Evolutionary conservation across 148 eudicot species (phyloP), one percentile per base, ranked within the genome.

Genomic region (Vaccinium vitisidaea): DNA sequence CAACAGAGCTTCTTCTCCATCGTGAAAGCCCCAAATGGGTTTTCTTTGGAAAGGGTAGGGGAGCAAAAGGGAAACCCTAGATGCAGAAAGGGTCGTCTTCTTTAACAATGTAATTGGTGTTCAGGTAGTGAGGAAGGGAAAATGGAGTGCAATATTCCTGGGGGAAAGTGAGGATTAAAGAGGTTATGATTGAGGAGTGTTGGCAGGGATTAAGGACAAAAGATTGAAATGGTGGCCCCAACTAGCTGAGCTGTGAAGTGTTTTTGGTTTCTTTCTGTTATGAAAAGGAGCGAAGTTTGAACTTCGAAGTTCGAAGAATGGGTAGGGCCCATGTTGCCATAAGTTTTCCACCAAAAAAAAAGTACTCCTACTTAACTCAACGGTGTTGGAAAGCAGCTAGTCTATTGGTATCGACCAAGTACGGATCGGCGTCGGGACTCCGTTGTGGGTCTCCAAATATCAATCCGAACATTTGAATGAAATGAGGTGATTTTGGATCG

Each of bases 161-260:
- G 78, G 65, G 19, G 50, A 82, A 83, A 21, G 71, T 50, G 74
- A 76, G 23, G 6, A 81, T 71, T 16, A 14, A 58, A 75, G 46
- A 48, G 56, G 78, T 73, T 79, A 79, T 53, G 58, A 55, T 75
- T 30, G 54, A 36, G 61, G 55, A 48, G 30, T 43, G 49, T 10
- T 79, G 76, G 87, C 87, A 80, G 87, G 48, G 80, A 79, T 79
- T 10, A 13, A 65, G 87, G 82, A 58, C 69, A 88, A 85, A 83
- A 80, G 82, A 16, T 14, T 14, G 1, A 43, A 65, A 54, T 58
- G 81, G 83, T 75, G 89, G 86, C 30, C n/a, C n/a, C n/a, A n/a
- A n/a, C n/a, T n/a, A n/a, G n/a, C n/a, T n/a, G n/a, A n/a, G n/a
- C n/a, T n/a, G n/a, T n/a, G n/a, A n/a, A n/a, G n/a, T n/a, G n/a